Base-by-base conservation (phyloP, 2,329 filamentous ascomycete species). In the Xylaria sp. region DNA sequence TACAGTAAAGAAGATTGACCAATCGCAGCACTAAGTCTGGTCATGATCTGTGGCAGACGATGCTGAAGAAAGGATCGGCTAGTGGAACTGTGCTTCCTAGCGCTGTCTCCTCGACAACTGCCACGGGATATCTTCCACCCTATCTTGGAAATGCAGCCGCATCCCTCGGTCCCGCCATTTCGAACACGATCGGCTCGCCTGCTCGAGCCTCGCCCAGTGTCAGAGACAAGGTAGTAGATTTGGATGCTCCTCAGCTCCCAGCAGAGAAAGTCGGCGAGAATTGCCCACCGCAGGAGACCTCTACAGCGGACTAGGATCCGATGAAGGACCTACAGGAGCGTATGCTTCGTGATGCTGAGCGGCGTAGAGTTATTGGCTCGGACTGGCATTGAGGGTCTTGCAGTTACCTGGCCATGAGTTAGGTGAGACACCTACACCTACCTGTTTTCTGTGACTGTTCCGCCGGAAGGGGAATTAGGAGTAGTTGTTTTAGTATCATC, bases 41-140 rank as follows among this genome's bases (percentile, higher is more conserved):
- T 45, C 73, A 74, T 45, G 74, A 78, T 21, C 72, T 83, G 26
- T 78, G 76, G 79, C 76, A 78, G 56, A 74, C 69, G 16, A 74
- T 83, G 71, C 64, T 81, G 61, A 81, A 78, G 67, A 81, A 78
- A 61, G 77, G 77, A n/a, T 74, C 78, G 34, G 71, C 79, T 11
- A 81, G 77, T 54, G 76, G 72, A 42, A 71, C 71, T 41, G 76
- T 68, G 7, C 70, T 78, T 41, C 77, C 78, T 9, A 72, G 80
- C 45, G 72, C 79, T 8, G 69, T 84, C 44, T 81, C 80, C 2
- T 78, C 81, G 2, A 78, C 76, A 41, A 83, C 79, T 11, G 81
- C 77, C 7, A 79, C 77, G 22, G 81, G 80, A n/a, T 75, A 79
- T 40, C 68, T 84, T 42, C 81, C 80, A 16, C 78, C 81, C 26